Evolutionary conservation across 2,329 filamentous ascomycete genomes (phyloP), one percentile per base, ranked within the genome.

Genomic region (Trichoderma polysporum): DNA sequence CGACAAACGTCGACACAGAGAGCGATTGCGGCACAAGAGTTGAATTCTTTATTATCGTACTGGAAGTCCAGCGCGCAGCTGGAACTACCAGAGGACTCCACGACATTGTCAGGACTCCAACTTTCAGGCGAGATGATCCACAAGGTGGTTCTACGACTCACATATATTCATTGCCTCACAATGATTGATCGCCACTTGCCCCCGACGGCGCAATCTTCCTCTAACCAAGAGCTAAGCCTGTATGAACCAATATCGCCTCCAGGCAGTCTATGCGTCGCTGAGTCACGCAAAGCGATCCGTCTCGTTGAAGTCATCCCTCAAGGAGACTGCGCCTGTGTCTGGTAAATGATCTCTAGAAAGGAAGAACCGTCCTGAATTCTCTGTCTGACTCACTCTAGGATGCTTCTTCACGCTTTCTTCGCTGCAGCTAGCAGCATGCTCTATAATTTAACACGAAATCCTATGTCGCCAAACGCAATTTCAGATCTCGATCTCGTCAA

Each of bases 401-500:
- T 61, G 58, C 58, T 61, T 39, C 58, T 61, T 39, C 58, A 39
- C 6, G 58, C 58, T 19, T 61, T 61, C 58, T 61, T 52, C 22
- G 58, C 58, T 39, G 58, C 58, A 39, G 58, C 58, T 6, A 61
- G 47, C 33, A 61, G 22, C 17, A 52, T 61, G 45, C 58, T 61
- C 41, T 7, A 39, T 39, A 39, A 61, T 39, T 22, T 61, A 3
- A 39, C 58, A 52, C 58, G 29, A 7, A 39, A 61, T 52, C 58
- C 58, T 7, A 52, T 39, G 25, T 39, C 58, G 6, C 58, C 58
- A 39, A 39, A 39, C 33, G 58, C 58, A 39, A 17, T 39, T 52
- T 61, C 58, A 1, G 58, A 61, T 52, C 58, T 61, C 2, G 7
- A 39, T 19, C 58, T 61, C 22, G 45, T 61, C 33, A 12, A 61